Evolutionary conservation across 257 asterid genomes (phyloP).

Genomic region (Nicotiana knightiana): DNA sequence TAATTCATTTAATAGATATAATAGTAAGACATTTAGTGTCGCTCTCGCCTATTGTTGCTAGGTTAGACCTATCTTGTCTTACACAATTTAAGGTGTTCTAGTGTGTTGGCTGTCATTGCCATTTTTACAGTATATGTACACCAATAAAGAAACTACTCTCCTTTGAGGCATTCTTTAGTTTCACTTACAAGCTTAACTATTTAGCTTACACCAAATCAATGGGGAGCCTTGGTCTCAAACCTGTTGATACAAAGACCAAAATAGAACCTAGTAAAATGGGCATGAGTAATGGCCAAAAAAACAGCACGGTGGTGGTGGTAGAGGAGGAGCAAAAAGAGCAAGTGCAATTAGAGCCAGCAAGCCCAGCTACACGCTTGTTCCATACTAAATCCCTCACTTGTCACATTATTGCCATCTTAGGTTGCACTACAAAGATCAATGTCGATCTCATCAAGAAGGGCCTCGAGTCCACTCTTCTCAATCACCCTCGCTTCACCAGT

Average conservation of each 20-base stretch:
- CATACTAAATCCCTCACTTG: constrained; percentile 21
- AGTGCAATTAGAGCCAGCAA: constrained; percentile 21
- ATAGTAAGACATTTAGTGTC: too few relatives aligned
- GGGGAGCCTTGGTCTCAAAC: background rate
- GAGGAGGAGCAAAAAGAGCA: constrained; percentile 7
- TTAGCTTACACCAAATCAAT: background rate
- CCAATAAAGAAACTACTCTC: background rate
- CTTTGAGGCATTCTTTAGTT: background rate
- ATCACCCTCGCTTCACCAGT: constrained; percentile 49
- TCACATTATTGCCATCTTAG: constrained; percentile 27
- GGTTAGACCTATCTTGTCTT: background rate
- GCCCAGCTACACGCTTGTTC: constrained; percentile 39
- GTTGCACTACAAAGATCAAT: constrained; percentile 26
- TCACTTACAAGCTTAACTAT: background rate
- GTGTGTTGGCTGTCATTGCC: background rate
- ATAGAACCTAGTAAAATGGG: background rate
- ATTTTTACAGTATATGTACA: background rate
- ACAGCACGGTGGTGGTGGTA: background rate
- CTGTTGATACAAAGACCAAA: background rate
- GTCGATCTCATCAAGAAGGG: constrained; percentile 19
- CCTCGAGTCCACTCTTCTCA: constrained; percentile 16
- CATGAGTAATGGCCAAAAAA: background rate
- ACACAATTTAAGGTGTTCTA: background rate
- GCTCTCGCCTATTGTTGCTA: too few relatives aligned
- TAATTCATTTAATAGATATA: too few relatives aligned